Evolutionary conservation across 441 rosid species (phyloP), one percentile per base, ranked within the genome.

Genomic region (Codiaeum variegatum): DNA sequence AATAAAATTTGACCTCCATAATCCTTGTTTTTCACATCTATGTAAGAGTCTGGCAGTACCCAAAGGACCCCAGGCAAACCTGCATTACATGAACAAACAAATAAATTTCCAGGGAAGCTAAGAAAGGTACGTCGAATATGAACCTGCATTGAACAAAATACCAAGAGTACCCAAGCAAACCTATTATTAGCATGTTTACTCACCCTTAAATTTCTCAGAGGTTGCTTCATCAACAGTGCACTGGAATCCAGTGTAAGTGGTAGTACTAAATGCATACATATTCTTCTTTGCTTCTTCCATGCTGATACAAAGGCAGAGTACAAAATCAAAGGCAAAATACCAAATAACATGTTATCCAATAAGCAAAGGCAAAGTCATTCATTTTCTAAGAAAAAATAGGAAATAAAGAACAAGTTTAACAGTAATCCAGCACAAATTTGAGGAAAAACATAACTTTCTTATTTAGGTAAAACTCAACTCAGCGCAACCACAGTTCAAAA

Each of bases 261-360:
- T 89, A 44, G 96, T 92, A 64, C 97, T 94, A 77, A 94, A 92
- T 28, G 97, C 97, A 67, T 92, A 94, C 97, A 94, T 89, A 80
- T 92, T 94, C 85, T 89, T 89, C 90, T 91, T 92, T 16, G 99
- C 99, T 78, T 94, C 97, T 82, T 92, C 97, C 96, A 91, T 91
- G 83, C 99, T 94, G 85, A 34, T 62, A 75, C 55, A 77, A 47
- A 42, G 40, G 71, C 44, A 19, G 18, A 56, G 40, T 46, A 69
- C 46, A 67, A 47, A 40, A 16, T 38, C 15, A 21, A 44, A 49
- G 9, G 15, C 72, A 71, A n/a, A n/a, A 13, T 64, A 58, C 34
- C 21, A 49, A 4, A 42, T 19, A 62, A 23, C 32, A 62, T 9
- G 18, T 61, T 13, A 21, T 29, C 12, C 24, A 59, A 55, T 16